These are phyloP conservation scores for Gossypium schwendimanii DNA, from an alignment of 441 rosid species.

Conservation along the genomic window DNA sequence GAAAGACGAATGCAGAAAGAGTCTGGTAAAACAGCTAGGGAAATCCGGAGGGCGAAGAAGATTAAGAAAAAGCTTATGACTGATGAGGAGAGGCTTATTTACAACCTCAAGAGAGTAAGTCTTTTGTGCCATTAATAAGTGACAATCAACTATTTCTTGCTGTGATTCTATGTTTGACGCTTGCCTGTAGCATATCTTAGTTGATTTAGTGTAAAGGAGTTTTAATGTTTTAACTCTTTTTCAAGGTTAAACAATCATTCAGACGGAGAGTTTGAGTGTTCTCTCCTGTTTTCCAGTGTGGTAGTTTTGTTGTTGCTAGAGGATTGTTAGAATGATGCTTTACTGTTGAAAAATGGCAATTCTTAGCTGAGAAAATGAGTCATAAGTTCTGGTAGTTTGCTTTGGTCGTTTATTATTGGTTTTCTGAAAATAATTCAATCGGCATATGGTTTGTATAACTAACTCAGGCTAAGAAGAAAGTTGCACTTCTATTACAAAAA, in stretches of 20 bases:
- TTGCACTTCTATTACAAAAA: constrained; percentile 78
- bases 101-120: constrained; percentile 83
- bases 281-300: not conserved
- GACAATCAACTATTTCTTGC: not conserved
- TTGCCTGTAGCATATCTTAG: not conserved
- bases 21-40: constrained; percentile 79
- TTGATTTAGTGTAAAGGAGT: not conserved
- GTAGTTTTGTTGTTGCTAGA: not conserved
- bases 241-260: not conserved
- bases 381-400: not conserved
- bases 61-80: constrained; percentile 93
- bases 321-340: not conserved
- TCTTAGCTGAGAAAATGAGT: not conserved
- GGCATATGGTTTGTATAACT: not conserved
- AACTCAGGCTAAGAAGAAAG: constrained; percentile 89
- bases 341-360: not conserved
- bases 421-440: not conserved
- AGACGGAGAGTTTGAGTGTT: not conserved
- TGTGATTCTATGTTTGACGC: not conserved
- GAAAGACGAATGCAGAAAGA: constrained; percentile 87
- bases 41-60: constrained; percentile 84
- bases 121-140: not conserved
- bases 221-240: not conserved
- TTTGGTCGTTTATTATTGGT: not conserved
- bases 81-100: constrained; percentile 89